These are phyloP conservation scores for Pyrenochaeta sp. DNA, from an alignment of 2,329 filamentous ascomycete genomes.

Conservation along the genomic window DNA sequence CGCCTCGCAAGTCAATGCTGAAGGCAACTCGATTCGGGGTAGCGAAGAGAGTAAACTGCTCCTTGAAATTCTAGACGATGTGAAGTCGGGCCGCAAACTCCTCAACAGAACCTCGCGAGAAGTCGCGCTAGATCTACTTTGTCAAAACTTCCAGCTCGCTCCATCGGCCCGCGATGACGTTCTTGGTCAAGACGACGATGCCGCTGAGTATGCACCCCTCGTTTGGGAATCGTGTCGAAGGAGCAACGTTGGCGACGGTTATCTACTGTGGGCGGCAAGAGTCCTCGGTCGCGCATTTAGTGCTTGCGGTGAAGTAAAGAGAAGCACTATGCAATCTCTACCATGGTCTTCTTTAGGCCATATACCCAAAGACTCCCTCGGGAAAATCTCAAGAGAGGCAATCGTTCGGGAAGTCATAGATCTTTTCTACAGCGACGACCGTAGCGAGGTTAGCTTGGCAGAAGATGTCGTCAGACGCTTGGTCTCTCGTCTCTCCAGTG, in stretches of 20 bases:
- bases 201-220: constrained; percentile 68
- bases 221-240: constrained; percentile 80
- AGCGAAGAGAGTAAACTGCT: constrained; percentile 83
- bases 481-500: constrained; percentile 35
- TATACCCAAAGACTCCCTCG: constrained; percentile 31
- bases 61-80: constrained; percentile 80
- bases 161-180: constrained; percentile 69
- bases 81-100: constrained; percentile 67
- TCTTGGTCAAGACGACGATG: constrained; percentile 71
- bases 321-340: constrained; percentile 27
- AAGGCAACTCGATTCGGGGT: constrained; percentile 73
- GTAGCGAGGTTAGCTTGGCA: constrained; percentile 54
- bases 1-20: constrained; percentile 71
- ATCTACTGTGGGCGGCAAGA: constrained; percentile 84
- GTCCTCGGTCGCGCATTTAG: constrained; percentile 80
- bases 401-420: constrained; percentile 50
- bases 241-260: constrained; percentile 70
- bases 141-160: constrained; percentile 74
- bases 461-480: constrained; percentile 50
- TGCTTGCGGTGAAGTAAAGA: constrained; percentile 72
- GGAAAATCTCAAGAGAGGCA: constrained; percentile 41
- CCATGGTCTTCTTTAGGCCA: constrained; percentile 35
- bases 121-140: constrained; percentile 76
- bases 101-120: constrained; percentile 75
- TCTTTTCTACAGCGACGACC: constrained; percentile 50